Conservation (phyloP, 805 yeast species). For the Candida multigemmis region DNA sequence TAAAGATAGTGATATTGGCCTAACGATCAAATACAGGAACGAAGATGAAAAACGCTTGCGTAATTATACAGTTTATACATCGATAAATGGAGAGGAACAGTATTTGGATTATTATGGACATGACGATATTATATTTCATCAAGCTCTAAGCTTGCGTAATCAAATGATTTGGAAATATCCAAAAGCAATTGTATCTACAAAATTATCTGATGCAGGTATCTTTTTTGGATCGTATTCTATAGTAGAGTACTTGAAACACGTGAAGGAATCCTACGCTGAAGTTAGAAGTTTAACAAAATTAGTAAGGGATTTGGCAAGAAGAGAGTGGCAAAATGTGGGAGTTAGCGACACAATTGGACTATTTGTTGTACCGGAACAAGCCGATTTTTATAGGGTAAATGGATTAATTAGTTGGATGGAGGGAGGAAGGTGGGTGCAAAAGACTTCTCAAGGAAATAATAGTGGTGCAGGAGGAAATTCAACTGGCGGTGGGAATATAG, state of each 20-base stretch:
- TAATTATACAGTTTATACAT: constrained; percentile 58
- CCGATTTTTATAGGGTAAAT: constrained; percentile 68
- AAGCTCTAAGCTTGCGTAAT: constrained; percentile 69
- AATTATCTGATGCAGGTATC: constrained; percentile 65
- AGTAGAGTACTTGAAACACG: constrained; percentile 25
- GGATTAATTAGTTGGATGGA: constrained; percentile 80
- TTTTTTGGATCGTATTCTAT: constrained; percentile 36
- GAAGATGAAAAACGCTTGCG: constrained; percentile 61
- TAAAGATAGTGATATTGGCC: constrained; percentile 57
- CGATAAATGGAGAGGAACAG: constrained; percentile 30
- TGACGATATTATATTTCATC: constrained; percentile 60
- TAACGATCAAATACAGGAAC: constrained; percentile 71
- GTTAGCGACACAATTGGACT: constrained; percentile 57
- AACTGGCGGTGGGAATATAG: no score
- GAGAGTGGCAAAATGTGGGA: constrained; percentile 78
- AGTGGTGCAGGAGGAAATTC: no score
- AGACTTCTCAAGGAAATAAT: constrained; percentile 44
- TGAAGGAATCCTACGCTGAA: constrained; percentile 26
- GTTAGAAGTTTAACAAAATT: constrained; percentile 54
- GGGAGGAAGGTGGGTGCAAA: constrained; percentile 72
- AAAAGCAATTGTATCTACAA: constrained; percentile 65
- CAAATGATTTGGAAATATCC: constrained; percentile 90
- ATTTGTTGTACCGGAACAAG: constrained; percentile 59
- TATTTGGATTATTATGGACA: constrained; percentile 68
- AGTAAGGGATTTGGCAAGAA: constrained; percentile 79